Evolutionary conservation across 805 yeast species (phyloP).

Genomic region (Saccharomycopsis sp.): DNA sequence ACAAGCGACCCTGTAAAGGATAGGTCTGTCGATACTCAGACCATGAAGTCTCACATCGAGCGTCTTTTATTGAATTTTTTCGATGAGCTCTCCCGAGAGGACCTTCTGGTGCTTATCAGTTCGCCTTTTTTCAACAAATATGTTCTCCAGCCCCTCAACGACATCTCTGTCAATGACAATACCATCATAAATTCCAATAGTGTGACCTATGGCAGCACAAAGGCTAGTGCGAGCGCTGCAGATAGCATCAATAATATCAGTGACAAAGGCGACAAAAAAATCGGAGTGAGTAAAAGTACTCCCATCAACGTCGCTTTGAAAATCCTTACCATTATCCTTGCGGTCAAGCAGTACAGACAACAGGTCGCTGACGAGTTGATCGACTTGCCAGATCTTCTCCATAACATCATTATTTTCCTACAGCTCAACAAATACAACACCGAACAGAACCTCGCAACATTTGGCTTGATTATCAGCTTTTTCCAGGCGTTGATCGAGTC

Average conservation of each 20-base stretch:
- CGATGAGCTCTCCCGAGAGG: background rate
- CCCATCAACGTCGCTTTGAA: background rate
- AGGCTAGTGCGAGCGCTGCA: background rate
- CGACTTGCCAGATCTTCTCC: background rate
- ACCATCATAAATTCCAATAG: background rate
- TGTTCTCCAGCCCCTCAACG: background rate
- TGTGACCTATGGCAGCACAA: background rate
- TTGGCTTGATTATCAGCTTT: background rate
- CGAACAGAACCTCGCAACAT: background rate
- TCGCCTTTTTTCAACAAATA: background rate
- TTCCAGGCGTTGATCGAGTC: background rate
- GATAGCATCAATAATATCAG: background rate
- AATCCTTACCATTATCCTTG: background rate
- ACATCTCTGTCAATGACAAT: background rate
- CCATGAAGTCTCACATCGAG: background rate
- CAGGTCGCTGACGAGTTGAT: background rate
- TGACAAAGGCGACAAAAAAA: background rate
- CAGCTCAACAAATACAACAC: background rate
- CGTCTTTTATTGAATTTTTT: background rate
- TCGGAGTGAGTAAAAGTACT: background rate
- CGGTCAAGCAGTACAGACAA: background rate
- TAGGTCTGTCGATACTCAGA: background rate
- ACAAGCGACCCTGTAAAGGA: background rate
- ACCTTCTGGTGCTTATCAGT: background rate
- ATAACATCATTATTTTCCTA: background rate